phyloP scores from a whole-genome alignment of 108 stramenopile species.

The Aureococcus anophagefferens region DNA sequence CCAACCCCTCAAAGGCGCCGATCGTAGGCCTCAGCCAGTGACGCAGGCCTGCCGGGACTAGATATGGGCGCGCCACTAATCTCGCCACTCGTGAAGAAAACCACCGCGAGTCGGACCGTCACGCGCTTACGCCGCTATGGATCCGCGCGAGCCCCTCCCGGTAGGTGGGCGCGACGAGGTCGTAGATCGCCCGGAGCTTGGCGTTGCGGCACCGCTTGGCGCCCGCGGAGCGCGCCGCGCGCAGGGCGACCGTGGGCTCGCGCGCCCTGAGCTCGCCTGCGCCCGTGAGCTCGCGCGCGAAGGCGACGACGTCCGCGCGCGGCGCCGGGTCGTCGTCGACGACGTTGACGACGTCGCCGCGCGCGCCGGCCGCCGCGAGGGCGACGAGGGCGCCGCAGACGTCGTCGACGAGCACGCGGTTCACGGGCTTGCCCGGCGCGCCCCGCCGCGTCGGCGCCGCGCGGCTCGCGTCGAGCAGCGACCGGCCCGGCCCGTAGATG shows the following conservation, averaged over 20 bases:
- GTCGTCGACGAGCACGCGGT: constrained; percentile 52
- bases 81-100: too few relatives aligned
- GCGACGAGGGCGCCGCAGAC: constrained; percentile 42
- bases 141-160: background rate
- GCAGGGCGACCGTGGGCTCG: background rate
- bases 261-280: constrained; percentile 1
- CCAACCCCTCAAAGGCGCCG: too few relatives aligned
- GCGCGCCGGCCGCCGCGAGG: constrained; percentile 17
- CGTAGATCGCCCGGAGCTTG: background rate
- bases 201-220: background rate
- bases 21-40: too few relatives aligned
- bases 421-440: background rate
- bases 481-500: background rate
- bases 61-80: too few relatives aligned
- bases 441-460: too few relatives aligned
- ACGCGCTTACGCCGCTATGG: too few relatives aligned
- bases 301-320: constrained; percentile 39
- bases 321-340: constrained; percentile 56
- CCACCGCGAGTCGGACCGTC: too few relatives aligned
- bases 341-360: constrained; percentile 40
- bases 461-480: background rate
- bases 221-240: background rate
- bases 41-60: too few relatives aligned
- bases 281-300: constrained; percentile 27
- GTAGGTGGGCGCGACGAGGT: background rate